Percentiles rank a stretch among this genome's conserved stretches.
Evolutionary conservation across 2,329 filamentous ascomycete species (phyloP).

Genomic region (Penicillium sp.): DNA sequence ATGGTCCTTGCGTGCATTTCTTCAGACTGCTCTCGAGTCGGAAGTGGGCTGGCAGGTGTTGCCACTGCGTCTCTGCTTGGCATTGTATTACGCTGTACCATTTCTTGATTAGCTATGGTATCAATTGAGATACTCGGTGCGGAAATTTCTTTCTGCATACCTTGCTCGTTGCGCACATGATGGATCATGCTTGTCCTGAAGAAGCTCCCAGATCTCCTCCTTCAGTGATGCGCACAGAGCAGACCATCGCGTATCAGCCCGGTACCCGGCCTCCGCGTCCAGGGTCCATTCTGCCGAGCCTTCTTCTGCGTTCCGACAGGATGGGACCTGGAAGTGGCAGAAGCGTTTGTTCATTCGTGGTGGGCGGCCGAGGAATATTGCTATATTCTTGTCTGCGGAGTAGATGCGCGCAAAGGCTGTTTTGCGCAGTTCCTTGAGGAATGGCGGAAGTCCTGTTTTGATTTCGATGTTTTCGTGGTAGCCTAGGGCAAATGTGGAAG

Average conservation of each 20-base stretch:
- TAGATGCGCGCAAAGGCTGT: constrained; percentile 43
- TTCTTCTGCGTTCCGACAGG: constrained; percentile 5
- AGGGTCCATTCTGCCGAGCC: constrained; percentile 12
- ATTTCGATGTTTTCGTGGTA: constrained; percentile 44
- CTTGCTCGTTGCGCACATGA: constrained; percentile 16
- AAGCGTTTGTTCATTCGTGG: constrained; percentile 44
- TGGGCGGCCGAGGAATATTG: constrained; percentile 49
- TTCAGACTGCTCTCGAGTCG: constrained; percentile 22
- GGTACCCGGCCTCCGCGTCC: constrained; percentile 20
- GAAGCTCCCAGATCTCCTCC: constrained; percentile 27
- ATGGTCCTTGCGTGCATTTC: constrained; percentile 18
- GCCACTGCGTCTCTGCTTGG: constrained; percentile 23
- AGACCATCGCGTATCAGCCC: constrained; percentile 28
- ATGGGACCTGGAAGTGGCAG: constrained; percentile 38
- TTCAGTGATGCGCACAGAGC: constrained; percentile 27
- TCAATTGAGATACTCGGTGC: neutral
- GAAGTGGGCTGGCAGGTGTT: constrained; percentile 22
- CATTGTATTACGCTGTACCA: constrained; percentile 17
- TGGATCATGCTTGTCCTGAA: constrained; percentile 24
- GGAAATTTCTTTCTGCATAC: constrained; percentile 1
- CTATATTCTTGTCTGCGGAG: constrained; percentile 48
- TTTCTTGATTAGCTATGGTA: constrained; percentile 12
- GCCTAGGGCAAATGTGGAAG: constrained; percentile 47
- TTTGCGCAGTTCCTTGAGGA: constrained; percentile 41
- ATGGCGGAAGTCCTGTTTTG: constrained; percentile 28